A percentile compares a stretch with the other conserved stretches of the same genome.
These are phyloP conservation scores for Sonneratia alba DNA, from an alignment of 345 rosid genomes.

Conservation along the genomic window DNA sequence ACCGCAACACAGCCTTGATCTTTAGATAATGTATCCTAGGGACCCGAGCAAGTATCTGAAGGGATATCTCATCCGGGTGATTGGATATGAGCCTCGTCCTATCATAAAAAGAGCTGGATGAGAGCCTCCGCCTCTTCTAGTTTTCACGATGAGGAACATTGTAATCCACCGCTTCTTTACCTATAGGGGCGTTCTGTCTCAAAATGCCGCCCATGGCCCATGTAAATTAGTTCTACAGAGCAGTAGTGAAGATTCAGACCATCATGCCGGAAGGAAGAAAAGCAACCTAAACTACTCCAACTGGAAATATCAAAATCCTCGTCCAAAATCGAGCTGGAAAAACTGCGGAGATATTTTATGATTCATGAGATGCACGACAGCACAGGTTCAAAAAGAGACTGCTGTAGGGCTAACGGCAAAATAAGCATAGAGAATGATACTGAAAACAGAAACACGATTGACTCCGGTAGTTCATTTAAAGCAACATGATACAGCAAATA, in stretches of 20 bases:
- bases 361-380: background rate
- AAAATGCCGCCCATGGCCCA: slow-evolving; percentile 32
- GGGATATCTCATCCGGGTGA: slow-evolving; percentile 79
- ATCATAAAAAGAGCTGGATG: slow-evolving; percentile 22
- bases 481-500: no score
- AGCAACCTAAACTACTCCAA: background rate
- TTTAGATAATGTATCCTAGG: slow-evolving; percentile 59
- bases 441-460: background rate
- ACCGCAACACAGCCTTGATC: slow-evolving; percentile 43
- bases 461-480: no score
- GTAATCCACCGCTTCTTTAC: slow-evolving; percentile 12
- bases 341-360: background rate
- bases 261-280: background rate
- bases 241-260: background rate
- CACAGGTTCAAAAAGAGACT: background rate
- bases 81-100: slow-evolving; percentile 53
- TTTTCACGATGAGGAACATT: slow-evolving; percentile 21
- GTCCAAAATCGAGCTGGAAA: background rate
- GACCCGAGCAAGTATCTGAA: slow-evolving; percentile 76
- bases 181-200: slow-evolving; percentile 32
- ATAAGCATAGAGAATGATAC: no score
- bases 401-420: no score
- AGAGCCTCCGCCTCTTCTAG: slow-evolving; percentile 39
- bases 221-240: slow-evolving; percentile 3
- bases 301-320: background rate